Percentiles rank a stretch among this genome's conserved stretches.
Evolutionary conservation across 345 rosid species (phyloP).

Genomic region (Gossypioides kirkii): DNA sequence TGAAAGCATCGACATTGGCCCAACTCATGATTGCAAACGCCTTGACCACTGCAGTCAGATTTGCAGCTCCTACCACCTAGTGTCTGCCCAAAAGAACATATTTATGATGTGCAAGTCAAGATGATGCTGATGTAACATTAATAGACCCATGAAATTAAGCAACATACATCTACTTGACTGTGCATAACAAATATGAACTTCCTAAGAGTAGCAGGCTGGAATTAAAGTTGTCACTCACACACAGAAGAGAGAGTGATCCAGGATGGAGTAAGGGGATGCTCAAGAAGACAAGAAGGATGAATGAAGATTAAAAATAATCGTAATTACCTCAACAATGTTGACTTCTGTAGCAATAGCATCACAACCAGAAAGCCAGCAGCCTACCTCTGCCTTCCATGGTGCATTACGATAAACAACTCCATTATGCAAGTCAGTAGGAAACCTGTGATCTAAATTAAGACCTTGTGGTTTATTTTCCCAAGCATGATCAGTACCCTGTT

Average conservation of each 20-base stretch:
- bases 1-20: conserved; percentile 88
- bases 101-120: not conserved
- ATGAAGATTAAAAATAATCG: not conserved
- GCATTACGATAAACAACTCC: conserved; percentile 74
- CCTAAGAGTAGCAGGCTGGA: not conserved
- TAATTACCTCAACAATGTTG: conserved; percentile 53
- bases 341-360: conserved; percentile 51
- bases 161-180: not conserved
- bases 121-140: not conserved
- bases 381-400: conserved; percentile 83
- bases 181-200: not conserved
- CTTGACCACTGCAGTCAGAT: conserved; percentile 69
- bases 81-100: conserved; percentile 41
- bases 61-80: conserved; percentile 67
- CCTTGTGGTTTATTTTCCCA: conserved; percentile 20
- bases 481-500: conserved; percentile 16
- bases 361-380: conserved; percentile 89
- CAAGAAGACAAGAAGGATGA: not conserved
- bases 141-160: not conserved
- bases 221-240: conserved; percentile 4
- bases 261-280: not conserved
- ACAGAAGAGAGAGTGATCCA: not conserved
- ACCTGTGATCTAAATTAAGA: conserved; percentile 45
- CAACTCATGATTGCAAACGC: conserved; percentile 78
- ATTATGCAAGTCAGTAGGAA: conserved; percentile 70